Evolutionary conservation across 768 basidiomycete genomes (phyloP), one percentile per base, ranked within the genome.

Genomic region (Termitomyces sp.): DNA sequence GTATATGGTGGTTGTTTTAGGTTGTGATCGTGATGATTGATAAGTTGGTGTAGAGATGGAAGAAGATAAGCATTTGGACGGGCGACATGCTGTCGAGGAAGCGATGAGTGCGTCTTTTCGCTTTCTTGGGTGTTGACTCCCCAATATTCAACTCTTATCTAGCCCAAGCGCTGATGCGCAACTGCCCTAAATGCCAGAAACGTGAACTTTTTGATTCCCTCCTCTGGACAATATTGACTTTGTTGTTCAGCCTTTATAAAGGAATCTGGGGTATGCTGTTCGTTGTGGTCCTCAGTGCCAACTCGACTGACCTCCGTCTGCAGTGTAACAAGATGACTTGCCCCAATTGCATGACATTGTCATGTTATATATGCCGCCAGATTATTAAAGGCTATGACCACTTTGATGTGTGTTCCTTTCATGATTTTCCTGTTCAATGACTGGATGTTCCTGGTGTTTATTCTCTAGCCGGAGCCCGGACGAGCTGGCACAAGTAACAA

Each of bases 241-340:
- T 38, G 34, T 40, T 51, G 38, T 44, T n/a, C 64, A 91, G 89
- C 84, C 0, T 92, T 92, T 65, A 79, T 93, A 66, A 93, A 93
- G 69, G 88, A 90, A 59, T 65, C 68, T 43, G 92, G 91, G 9
- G 90, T 91, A 77, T 83, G 75, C 37, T 23, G 45, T 6, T 38
- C 25, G 45, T 8, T 21, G 9, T 16, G 12, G 5, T 25, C 2
- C 19, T 48, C 59, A n/a, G 41, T 1, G 16, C 29, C 34, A 23
- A 56, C 31, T 53, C 19, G 48, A 29, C 41, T n/a, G 54, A 35
- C 49, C 6, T 7, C 63, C 34, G 58, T 55, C 53, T 29, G 41
- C 62, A 92, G 87, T 96, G 95, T 74, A 96, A 96, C 81, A 96
- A 96, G 69, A 95, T 97, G 86, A 80, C 76, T 0, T 92, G 91